These are phyloP conservation scores for Fusarium sp. DNA, from an alignment of 2,329 filamentous ascomycete species.

Conservation along the genomic window DNA sequence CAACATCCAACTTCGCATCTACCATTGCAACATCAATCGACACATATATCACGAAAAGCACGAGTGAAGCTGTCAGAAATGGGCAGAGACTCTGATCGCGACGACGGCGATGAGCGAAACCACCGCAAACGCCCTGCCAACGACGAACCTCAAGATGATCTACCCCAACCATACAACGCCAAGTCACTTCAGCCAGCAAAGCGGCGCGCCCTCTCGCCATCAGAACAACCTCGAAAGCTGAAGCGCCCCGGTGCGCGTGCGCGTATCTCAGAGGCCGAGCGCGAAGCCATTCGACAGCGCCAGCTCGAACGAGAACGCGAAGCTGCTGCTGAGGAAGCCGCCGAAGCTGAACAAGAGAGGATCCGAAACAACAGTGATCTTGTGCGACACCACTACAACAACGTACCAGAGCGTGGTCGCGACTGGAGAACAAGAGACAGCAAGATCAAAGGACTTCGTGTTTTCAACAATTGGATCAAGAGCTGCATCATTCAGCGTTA, in stretches of 20 bases:
- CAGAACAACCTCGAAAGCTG: constrained; percentile 68
- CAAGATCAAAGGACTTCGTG: constrained; percentile 91
- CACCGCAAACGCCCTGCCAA: constrained; percentile 47
- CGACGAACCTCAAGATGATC: constrained; percentile 53
- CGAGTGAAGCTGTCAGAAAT: constrained; percentile 1
- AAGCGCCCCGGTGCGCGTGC: constrained; percentile 75
- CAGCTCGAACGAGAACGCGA: constrained; percentile 66
- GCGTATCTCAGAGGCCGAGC: constrained; percentile 73
- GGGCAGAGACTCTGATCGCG: constrained; percentile 29
- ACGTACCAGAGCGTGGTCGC: constrained; percentile 89
- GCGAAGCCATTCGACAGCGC: constrained; percentile 72
- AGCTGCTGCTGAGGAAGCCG: constrained; percentile 49
- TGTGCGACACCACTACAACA: constrained; percentile 94
- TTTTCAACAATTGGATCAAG: constrained; percentile 99
- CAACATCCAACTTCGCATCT: neutral
- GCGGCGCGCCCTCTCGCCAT: constrained; percentile 65
- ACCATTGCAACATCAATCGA: neutral
- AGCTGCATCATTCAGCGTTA: constrained; percentile 98
- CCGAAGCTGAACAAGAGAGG: constrained; percentile 52
- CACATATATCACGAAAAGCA: neutral
- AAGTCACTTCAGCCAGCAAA: constrained; percentile 67
- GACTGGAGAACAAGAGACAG: constrained; percentile 96
- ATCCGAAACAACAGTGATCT: constrained; percentile 77
- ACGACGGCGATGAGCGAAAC: constrained; percentile 27
- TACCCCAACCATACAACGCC: constrained; percentile 70